Percentiles rank a stretch among this genome's conserved stretches.
Evolutionary conservation across 2,329 filamentous ascomycete species (phyloP).

Genomic region (Diaporthe sp.): DNA sequence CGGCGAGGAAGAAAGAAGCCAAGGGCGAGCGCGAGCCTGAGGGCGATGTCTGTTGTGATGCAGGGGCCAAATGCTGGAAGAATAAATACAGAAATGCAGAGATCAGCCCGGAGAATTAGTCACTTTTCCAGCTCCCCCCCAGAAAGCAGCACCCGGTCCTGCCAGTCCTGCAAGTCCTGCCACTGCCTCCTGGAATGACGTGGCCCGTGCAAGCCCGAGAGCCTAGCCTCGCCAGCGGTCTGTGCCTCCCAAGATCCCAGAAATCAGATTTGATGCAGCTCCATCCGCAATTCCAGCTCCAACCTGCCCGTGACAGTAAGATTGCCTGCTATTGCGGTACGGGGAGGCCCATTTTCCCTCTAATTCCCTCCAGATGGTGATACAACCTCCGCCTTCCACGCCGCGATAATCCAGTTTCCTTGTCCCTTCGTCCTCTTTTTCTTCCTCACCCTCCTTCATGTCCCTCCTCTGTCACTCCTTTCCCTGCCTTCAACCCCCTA

Average conservation of each 20-base stretch:
- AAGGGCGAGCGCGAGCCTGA: neutral
- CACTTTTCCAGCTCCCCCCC: neutral
- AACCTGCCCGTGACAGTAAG: slow-evolving; percentile 21
- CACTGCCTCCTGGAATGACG: slow-evolving; percentile 27
- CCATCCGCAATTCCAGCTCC: slow-evolving; percentile 33
- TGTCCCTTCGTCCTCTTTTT: neutral
- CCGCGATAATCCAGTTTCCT: neutral
- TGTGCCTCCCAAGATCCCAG: slow-evolving; percentile 21
- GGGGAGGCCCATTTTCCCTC: slow-evolving; percentile 29
- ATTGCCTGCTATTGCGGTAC: slow-evolving; percentile 32
- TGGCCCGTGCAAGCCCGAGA: slow-evolving; percentile 29
- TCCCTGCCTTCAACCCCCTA: neutral
- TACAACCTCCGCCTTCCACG: slow-evolving; percentile 12
- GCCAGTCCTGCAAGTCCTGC: neutral
- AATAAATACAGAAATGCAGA: too few species aligned
- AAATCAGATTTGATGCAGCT: slow-evolving; percentile 30
- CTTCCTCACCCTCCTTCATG: neutral
- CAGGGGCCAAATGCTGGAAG: neutral
- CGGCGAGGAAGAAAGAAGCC: neutral
- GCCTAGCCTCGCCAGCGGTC: slow-evolving; percentile 27
- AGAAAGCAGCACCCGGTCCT: neutral
- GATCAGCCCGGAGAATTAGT: slow-evolving; percentile 20
- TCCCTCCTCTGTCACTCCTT: slow-evolving; percentile 23
- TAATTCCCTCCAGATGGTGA: slow-evolving; percentile 28
- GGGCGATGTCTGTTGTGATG: neutral